These are phyloP conservation scores for Cutaneotrichosporon mucoides DNA, from an alignment of 1,284 basidiomycete genomes.

Conservation along the genomic window DNA sequence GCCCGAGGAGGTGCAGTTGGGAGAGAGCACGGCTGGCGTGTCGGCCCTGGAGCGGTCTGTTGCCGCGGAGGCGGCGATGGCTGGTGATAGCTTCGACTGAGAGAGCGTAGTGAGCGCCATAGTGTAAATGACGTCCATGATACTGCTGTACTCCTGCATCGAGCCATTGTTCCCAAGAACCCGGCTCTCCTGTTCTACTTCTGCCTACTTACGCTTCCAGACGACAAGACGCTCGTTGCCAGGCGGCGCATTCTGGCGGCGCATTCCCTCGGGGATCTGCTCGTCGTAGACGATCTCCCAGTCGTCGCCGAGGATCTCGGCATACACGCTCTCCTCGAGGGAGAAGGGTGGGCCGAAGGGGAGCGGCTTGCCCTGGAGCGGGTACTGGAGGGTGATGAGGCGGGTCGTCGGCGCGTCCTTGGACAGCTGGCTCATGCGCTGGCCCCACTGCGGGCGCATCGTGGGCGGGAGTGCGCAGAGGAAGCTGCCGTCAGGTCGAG, in stretches of 20 bases:
- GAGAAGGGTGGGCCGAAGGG: slow-evolving; percentile 61
- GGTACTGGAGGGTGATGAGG: slow-evolving; percentile 60
- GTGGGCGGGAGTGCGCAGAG: slow-evolving; percentile 65
- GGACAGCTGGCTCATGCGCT: slow-evolving; percentile 57
- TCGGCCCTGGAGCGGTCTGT: not conserved
- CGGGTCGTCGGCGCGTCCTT: slow-evolving; percentile 56
- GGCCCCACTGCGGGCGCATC: slow-evolving; percentile 58
- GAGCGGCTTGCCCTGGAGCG: slow-evolving; percentile 44
- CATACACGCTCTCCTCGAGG: slow-evolving; percentile 59
- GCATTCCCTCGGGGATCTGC: slow-evolving; percentile 55
- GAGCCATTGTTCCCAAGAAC: too few relatives aligned
- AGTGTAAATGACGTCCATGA: too few relatives aligned
- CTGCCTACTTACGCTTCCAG: slow-evolving; percentile 15
- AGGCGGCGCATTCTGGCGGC: slow-evolving; percentile 10
- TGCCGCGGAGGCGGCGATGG: not conserved
- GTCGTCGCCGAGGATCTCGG: slow-evolving; percentile 54
- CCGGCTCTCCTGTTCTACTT: too few relatives aligned
- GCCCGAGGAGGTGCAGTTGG: not conserved
- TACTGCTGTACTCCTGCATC: too few relatives aligned
- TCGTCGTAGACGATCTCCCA: slow-evolving; percentile 54
- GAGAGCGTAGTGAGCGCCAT: too few relatives aligned
- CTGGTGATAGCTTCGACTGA: too few relatives aligned
- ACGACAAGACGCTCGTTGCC: slow-evolving; percentile 17
- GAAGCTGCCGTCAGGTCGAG: slow-evolving; percentile 56
- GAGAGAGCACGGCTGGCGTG: not conserved